Conservation (phyloP, 352 stramenopile genomes). For the Globisporangium nagaii region DNA sequence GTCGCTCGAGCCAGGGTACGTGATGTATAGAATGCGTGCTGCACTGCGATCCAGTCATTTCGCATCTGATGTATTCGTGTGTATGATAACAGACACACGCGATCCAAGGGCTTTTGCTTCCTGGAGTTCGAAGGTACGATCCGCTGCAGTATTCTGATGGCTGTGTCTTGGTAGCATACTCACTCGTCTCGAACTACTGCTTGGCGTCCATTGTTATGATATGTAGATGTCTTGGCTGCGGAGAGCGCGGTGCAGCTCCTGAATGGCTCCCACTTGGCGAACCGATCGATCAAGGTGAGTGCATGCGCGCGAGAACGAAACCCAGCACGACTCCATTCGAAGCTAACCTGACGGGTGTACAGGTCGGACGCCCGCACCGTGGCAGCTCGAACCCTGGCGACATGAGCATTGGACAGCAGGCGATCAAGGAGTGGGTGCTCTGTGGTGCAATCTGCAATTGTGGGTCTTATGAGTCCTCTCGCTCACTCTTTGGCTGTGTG, state of each 20-base stretch:
- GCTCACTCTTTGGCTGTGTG: neutral
- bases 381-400: slow-evolving; percentile 62
- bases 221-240: slow-evolving; percentile 59
- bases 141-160: no score
- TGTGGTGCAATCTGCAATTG: neutral
- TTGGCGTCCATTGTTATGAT: neutral
- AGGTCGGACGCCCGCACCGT: slow-evolving; percentile 73
- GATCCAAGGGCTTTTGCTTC: slow-evolving; percentile 81
- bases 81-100: slow-evolving; percentile 28
- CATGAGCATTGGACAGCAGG: slow-evolving; percentile 60
- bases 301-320: no score
- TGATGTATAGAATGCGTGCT: no score
- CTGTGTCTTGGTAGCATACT: no score
- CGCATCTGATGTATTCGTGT: neutral
- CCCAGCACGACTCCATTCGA: no score
- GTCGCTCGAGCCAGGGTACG: slow-evolving; percentile 68
- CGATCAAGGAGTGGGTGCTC: slow-evolving; percentile 69
- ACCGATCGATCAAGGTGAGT: slow-evolving; percentile 56
- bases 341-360: neutral
- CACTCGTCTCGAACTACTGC: neutral
- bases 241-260: slow-evolving; percentile 76
- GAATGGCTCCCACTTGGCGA: slow-evolving; percentile 55
- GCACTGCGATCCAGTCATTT: no score
- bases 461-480: neutral
- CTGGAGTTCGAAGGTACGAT: slow-evolving; percentile 59